These are phyloP conservation scores for Hypoxylon sp. DNA, from an alignment of 2,329 filamentous ascomycete species.

Conservation along the genomic window DNA sequence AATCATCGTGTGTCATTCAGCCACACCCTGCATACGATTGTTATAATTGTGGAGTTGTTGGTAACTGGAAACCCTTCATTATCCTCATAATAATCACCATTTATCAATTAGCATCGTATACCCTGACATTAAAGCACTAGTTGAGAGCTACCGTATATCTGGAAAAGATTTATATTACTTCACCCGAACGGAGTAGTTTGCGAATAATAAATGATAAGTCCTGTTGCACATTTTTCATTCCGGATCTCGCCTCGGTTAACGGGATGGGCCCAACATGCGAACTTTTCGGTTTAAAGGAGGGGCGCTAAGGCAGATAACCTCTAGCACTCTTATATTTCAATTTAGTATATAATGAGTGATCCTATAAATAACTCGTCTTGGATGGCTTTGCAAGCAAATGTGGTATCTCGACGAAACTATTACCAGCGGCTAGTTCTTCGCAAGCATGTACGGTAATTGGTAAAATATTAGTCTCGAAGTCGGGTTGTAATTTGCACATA, in stretches of 20 bases:
- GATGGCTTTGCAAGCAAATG: background rate
- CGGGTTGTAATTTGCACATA: background rate
- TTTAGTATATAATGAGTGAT: conserved; percentile 5
- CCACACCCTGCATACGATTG: conserved; percentile 9
- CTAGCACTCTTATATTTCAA: conserved; percentile 9
- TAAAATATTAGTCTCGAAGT: background rate
- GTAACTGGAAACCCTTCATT: conserved; percentile 22
- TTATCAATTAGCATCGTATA: conserved; percentile 18
- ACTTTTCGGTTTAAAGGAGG: conserved; percentile 16
- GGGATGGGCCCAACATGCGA: conserved; percentile 8
- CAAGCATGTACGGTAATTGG: background rate
- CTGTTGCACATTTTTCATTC: conserved; percentile 31
- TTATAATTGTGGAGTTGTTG: conserved; percentile 17
- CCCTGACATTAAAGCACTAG: conserved; percentile 21
- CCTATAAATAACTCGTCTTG: background rate
- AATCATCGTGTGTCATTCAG: conserved; percentile 17
- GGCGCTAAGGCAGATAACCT: conserved; percentile 5
- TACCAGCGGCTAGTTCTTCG: background rate
- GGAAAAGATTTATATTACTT: conserved; percentile 13
- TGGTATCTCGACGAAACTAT: background rate
- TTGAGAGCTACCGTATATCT: conserved; percentile 14
- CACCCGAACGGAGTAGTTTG: conserved; percentile 12
- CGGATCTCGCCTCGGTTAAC: conserved; percentile 31
- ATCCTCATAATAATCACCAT: conserved; percentile 4
- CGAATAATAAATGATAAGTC: conserved; percentile 13